Conservation (phyloP, 768 basidiomycete genomes). For the Leccinum fibrillosum region DNA sequence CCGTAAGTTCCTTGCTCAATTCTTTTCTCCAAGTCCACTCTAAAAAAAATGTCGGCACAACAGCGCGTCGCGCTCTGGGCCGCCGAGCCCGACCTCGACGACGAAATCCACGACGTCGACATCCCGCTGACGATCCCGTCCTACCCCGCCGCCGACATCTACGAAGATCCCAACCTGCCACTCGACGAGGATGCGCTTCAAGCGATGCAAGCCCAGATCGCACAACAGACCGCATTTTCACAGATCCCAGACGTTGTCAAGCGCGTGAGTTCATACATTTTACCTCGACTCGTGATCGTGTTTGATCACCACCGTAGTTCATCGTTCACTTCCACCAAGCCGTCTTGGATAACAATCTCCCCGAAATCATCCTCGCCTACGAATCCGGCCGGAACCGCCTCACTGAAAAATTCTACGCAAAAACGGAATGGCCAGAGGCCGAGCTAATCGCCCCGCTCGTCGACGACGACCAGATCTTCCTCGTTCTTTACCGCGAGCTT, state of each 20-base stretch:
- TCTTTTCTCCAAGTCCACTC: too few relatives aligned
- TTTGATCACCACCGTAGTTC: slow-evolving; percentile 50
- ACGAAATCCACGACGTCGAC: slow-evolving; percentile 69
- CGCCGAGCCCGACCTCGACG: slow-evolving; percentile 77
- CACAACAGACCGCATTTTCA: slow-evolving; percentile 76
- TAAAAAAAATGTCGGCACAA: slow-evolving; percentile 44
- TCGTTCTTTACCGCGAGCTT: slow-evolving; percentile 94
- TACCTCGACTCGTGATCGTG: not conserved
- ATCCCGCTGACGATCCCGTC: slow-evolving; percentile 36
- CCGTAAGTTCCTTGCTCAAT: too few relatives aligned
- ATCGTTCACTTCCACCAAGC: slow-evolving; percentile 95
- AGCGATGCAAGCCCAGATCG: slow-evolving; percentile 81
- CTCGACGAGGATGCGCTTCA: slow-evolving; percentile 68
- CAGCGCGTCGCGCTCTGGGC: slow-evolving; percentile 73
- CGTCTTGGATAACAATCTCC: slow-evolving; percentile 85
- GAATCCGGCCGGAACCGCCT: slow-evolving; percentile 97
- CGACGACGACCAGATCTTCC: slow-evolving; percentile 93
- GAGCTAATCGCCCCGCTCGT: slow-evolving; percentile 94
- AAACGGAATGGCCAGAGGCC: slow-evolving; percentile 96
- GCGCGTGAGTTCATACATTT: slow-evolving; percentile 49
- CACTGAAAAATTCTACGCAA: slow-evolving; percentile 93
- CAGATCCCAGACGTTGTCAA: slow-evolving; percentile 89
- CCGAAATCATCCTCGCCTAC: slow-evolving; percentile 89
- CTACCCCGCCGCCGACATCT: slow-evolving; percentile 27
- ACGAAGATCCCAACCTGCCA: slow-evolving; percentile 45